These are phyloP conservation scores for Colletotrichum magnum DNA, from an alignment of 2,329 filamentous ascomycete genomes.

Conservation along the genomic window DNA sequence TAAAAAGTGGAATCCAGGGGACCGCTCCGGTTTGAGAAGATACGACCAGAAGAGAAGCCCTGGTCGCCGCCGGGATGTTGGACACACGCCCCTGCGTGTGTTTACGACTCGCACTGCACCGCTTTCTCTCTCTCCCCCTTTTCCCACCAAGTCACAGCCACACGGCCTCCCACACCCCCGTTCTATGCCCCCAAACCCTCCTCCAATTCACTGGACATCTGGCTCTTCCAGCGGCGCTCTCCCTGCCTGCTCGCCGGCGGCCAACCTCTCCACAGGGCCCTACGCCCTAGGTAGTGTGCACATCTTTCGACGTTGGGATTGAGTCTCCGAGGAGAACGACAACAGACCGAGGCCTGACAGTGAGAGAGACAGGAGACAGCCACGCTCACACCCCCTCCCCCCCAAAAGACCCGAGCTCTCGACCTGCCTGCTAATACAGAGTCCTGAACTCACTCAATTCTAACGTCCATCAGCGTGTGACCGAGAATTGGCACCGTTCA, in stretches of 20 bases:
- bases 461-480: conserved; percentile 25
- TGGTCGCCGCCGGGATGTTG: neutral
- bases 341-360: neutral
- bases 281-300: neutral
- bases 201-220: neutral
- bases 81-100: conserved; percentile 14
- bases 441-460: conserved; percentile 34
- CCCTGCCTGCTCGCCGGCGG: neutral
- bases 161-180: neutral
- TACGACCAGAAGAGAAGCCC: conserved; percentile 21
- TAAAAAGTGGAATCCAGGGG: conserved; percentile 41
- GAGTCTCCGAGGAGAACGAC: neutral
- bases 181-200: neutral
- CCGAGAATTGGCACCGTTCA: conserved; percentile 20
- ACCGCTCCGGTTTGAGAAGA: conserved; percentile 41
- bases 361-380: neutral
- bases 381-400: conserved; percentile 1
- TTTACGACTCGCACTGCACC: neutral
- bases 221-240: neutral
- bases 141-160: conserved; percentile 19
- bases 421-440: conserved; percentile 9
- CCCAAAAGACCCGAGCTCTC: conserved; percentile 24
- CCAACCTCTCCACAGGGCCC: neutral
- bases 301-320: neutral
- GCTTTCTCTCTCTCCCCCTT: neutral